These are phyloP conservation scores for Phytophthora fragariaefolia DNA, from an alignment of 352 stramenopile genomes.

Conservation along the genomic window DNA sequence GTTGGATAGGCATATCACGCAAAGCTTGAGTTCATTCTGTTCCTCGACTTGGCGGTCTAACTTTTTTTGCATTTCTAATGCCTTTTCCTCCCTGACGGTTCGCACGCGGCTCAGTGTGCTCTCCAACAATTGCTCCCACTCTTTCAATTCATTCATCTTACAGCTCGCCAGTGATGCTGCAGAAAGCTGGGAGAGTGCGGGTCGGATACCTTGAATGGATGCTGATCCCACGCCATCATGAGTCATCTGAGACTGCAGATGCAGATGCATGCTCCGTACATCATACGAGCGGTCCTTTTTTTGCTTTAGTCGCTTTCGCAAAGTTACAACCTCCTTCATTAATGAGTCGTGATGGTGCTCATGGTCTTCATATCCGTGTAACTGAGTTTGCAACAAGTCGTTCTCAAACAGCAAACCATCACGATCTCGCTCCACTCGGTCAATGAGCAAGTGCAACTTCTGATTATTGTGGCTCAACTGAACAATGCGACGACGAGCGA, in stretches of 20 bases:
- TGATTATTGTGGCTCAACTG: constrained; percentile 84
- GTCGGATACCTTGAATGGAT: constrained; percentile 28
- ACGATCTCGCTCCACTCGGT: constrained; percentile 85
- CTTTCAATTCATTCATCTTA: constrained; percentile 67
- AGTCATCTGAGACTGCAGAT: constrained; percentile 12
- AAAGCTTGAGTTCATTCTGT: constrained; percentile 87
- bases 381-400: constrained; percentile 76
- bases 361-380: constrained; percentile 72
- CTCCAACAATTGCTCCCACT: constrained; percentile 77
- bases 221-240: not conserved
- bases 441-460: constrained; percentile 82
- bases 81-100: constrained; percentile 74
- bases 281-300: constrained; percentile 34
- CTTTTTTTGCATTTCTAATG: constrained; percentile 75
- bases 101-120: constrained; percentile 61
- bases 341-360: constrained; percentile 74
- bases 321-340: constrained; percentile 60
- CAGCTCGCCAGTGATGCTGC: constrained; percentile 27
- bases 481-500: constrained; percentile 63
- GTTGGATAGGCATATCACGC: constrained; percentile 82
- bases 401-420: constrained; percentile 86
- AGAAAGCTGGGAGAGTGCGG: constrained; percentile 38
- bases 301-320: constrained; percentile 52
- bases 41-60: constrained; percentile 80
- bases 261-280: not conserved